phyloP scores from a whole-genome alignment of 225 moss, liverwort and hornwort genomes.

The Physcomitrellopsis africana region DNA sequence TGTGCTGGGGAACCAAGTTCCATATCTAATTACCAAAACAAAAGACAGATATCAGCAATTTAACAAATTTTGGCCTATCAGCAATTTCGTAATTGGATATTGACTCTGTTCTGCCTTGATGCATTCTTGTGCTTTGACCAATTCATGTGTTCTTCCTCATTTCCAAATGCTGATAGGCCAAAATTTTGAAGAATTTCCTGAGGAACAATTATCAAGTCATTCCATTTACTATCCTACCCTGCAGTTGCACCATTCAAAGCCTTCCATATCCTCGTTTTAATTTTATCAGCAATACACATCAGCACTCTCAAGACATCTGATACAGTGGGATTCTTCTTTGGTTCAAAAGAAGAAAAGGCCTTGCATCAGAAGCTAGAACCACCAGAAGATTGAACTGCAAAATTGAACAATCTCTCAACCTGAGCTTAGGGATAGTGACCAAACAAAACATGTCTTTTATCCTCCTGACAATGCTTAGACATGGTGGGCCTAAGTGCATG shows the following conservation, averaged over 20 bases:
- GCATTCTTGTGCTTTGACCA: conserved; percentile 64
- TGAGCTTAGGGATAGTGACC: too few species aligned
- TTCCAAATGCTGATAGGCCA: conserved; percentile 44
- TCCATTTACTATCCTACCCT: conserved; percentile 56
- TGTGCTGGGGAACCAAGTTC: conserved; percentile 85
- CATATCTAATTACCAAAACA: too few species aligned
- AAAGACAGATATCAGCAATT: too few species aligned
- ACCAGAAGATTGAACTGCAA: conserved; percentile 27
- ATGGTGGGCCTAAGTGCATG: too few species aligned
- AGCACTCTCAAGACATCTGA: conserved; percentile 27
- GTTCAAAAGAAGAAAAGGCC: conserved; percentile 24
- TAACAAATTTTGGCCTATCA: too few species aligned
- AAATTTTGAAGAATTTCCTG: conserved; percentile 63
- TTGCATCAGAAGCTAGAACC: conserved; percentile 11
- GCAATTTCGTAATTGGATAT: too few species aligned
- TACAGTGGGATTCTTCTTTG: conserved; percentile 10
- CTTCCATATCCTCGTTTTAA: conserved; percentile 22
- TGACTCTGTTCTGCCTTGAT: too few species aligned
- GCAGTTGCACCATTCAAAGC: conserved; percentile 30
- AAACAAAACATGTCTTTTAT: too few species aligned
- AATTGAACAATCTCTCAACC: too few species aligned
- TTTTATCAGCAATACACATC: conserved; percentile 26
- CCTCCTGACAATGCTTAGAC: too few species aligned
- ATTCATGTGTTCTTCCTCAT: conserved; percentile 46
- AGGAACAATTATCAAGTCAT: conserved; percentile 61